Evolutionary conservation across 2,329 filamentous ascomycete species (phyloP).

Genomic region (Exophiala spinifera): DNA sequence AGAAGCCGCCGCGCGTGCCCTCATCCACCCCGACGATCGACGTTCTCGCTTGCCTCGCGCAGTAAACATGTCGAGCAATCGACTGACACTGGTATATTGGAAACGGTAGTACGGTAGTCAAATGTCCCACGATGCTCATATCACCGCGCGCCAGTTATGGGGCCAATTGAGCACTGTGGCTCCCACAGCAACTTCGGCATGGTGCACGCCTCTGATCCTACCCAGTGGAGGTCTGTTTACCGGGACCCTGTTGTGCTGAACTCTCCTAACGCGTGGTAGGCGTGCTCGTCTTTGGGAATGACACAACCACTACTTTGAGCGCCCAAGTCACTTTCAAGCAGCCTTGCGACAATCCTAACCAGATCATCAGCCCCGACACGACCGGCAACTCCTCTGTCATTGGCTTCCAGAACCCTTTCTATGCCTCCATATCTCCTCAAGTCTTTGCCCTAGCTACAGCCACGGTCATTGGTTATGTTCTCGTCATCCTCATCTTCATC

Average conservation of each 20-base stretch:
- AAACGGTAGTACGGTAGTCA: slow-evolving; percentile 22
- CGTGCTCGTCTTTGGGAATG: slow-evolving; percentile 41
- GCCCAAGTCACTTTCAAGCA: slow-evolving; percentile 51
- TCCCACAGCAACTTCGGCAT: slow-evolving; percentile 37
- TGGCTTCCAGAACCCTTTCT: slow-evolving; percentile 81
- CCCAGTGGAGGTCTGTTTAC: slow-evolving; percentile 52
- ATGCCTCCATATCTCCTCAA: slow-evolving; percentile 87
- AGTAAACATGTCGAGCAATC: slow-evolving; percentile 14
- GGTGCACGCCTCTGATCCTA: slow-evolving; percentile 62
- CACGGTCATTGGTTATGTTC: slow-evolving; percentile 85
- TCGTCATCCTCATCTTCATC: slow-evolving; percentile 90
- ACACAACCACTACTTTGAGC: slow-evolving; percentile 44
- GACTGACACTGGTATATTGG: slow-evolving; percentile 2
- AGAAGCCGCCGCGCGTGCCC: slow-evolving; percentile 11
- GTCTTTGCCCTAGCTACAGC: slow-evolving; percentile 89
- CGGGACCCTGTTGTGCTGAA: neutral
- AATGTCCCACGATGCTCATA: slow-evolving; percentile 23
- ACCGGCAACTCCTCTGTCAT: slow-evolving; percentile 51
- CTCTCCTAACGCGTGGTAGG: slow-evolving; percentile 27
- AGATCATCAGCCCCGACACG: slow-evolving; percentile 27
- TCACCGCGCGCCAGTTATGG: slow-evolving; percentile 29
- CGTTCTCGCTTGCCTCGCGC: slow-evolving; percentile 17
- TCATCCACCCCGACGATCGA: slow-evolving; percentile 14
- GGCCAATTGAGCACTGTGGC: slow-evolving; percentile 31
- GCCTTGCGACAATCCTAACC: slow-evolving; percentile 44